phyloP scores from a whole-genome alignment of 805 yeast genomes.

The Wickerhamomyces mucosus region DNA sequence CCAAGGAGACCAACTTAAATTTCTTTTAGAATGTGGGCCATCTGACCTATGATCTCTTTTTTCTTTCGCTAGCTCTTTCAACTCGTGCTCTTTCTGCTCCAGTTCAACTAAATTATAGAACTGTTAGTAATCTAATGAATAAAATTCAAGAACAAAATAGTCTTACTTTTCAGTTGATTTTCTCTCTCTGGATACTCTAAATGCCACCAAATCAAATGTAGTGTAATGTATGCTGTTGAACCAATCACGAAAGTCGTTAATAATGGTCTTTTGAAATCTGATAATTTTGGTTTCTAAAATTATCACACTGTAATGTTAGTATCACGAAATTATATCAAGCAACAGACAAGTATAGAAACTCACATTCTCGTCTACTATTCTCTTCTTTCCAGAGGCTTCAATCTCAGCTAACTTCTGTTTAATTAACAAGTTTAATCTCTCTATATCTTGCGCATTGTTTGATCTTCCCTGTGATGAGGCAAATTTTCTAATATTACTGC shows the following conservation, averaged over 20 bases:
- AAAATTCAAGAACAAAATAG: no score
- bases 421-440: conserved; percentile 12
- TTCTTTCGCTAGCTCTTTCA: no score
- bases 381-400: conserved; percentile 10
- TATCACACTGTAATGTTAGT: conserved; percentile 4
- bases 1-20: no score
- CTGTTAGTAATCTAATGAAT: no score
- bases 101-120: no score
- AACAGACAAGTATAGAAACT: conserved; percentile 1
- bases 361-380: conserved; percentile 8
- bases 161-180: conserved; percentile 13
- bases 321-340: neutral
- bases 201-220: conserved; percentile 19
- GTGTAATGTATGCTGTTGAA: conserved; percentile 15
- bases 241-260: conserved; percentile 14
- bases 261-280: conserved; percentile 18
- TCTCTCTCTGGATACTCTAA: conserved; percentile 15
- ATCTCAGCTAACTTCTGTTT: conserved; percentile 15
- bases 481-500: no score
- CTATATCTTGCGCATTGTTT: conserved; percentile 16
- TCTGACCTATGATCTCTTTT: no score
- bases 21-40: no score
- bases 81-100: no score
- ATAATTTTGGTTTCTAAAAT: conserved; percentile 16
- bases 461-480: no score